Evolutionary conservation across 2,329 filamentous ascomycete species (phyloP).

Genomic region (Didymella keratinophila): DNA sequence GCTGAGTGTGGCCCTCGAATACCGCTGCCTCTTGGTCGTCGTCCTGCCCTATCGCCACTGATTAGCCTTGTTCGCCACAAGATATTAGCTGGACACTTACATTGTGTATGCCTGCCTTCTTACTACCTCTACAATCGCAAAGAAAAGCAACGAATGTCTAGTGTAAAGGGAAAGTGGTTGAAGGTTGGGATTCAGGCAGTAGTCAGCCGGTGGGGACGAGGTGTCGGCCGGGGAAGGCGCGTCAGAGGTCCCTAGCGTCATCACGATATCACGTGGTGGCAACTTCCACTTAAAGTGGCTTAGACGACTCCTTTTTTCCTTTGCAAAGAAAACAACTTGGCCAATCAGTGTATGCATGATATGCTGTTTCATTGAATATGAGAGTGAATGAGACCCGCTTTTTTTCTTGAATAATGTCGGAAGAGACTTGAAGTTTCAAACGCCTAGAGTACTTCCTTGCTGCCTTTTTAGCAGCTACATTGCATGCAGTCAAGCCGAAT

Average conservation of each 20-base stretch:
- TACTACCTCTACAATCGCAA: not conserved
- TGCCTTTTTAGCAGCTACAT: not conserved
- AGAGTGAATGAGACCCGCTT: not conserved
- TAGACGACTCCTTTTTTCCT: slow-evolving; percentile 12
- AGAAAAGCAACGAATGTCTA: not conserved
- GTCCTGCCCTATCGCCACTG: slow-evolving; percentile 40
- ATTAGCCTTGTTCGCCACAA: slow-evolving; percentile 26
- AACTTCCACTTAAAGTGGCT: slow-evolving; percentile 2
- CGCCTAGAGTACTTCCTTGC: not conserved
- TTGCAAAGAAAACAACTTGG: not conserved
- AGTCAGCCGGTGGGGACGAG: slow-evolving; percentile 19
- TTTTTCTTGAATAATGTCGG: not conserved
- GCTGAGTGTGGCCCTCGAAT: slow-evolving; percentile 70
- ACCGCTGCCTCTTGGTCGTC: slow-evolving; percentile 51
- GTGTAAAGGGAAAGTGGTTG: not conserved
- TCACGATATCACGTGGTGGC: slow-evolving; percentile 40
- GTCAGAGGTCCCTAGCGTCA: slow-evolving; percentile 15
- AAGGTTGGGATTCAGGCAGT: slow-evolving; percentile 4
- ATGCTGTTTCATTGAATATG: not conserved
- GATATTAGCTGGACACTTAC: slow-evolving; percentile 15
- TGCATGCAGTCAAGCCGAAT: not conserved
- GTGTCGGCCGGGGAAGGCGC: slow-evolving; percentile 24
- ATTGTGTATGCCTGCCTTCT: slow-evolving; percentile 17
- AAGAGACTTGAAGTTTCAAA: not conserved
- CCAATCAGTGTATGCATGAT: not conserved